phyloP scores from a whole-genome alignment of 768 basidiomycete species.

The Exsudoporus frostii region DNA sequence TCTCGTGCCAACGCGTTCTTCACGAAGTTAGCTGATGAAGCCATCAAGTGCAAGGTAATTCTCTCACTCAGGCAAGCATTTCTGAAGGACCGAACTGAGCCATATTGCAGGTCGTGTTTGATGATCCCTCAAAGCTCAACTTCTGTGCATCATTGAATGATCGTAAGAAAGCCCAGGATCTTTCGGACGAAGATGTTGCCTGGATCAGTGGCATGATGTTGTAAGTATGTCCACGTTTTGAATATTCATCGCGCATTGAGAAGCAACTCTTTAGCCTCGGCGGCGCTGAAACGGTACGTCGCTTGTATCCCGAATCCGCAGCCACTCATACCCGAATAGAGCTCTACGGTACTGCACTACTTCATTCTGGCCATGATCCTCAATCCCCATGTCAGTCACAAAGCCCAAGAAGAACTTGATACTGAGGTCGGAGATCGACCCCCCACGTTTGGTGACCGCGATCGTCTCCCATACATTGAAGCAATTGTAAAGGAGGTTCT shows the following conservation, averaged over 20 bases:
- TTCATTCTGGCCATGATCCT: conserved; percentile 7
- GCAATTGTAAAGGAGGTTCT: conserved; percentile 6
- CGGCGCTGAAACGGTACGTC: conserved; percentile 5
- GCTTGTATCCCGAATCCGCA: not conserved
- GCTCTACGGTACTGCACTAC: conserved; percentile 5
- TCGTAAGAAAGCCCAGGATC: not conserved
- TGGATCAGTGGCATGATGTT: conserved; percentile 9
- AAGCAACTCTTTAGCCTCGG: not conserved
- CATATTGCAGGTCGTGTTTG: not conserved
- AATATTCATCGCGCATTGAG: not conserved
- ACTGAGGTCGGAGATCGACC: not conserved
- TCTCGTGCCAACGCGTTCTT: conserved; percentile 4
- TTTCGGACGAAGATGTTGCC: conserved; percentile 10
- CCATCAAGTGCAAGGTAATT: conserved; percentile 4
- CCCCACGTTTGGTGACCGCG: conserved; percentile 7
- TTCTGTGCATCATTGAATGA: conserved; percentile 6
- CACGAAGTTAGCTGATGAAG: not conserved
- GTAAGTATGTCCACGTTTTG: not conserved
- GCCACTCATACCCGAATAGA: not conserved
- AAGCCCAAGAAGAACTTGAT: conserved; percentile 6
- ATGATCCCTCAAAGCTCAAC: conserved; percentile 4
- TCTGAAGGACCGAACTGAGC: not conserved
- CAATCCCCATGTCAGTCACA: not conserved
- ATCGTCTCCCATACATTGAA: conserved; percentile 8
- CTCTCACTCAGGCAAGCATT: no score